phyloP scores from a whole-genome alignment of 805 yeast species.

The Kodamaea jinghongensis region DNA sequence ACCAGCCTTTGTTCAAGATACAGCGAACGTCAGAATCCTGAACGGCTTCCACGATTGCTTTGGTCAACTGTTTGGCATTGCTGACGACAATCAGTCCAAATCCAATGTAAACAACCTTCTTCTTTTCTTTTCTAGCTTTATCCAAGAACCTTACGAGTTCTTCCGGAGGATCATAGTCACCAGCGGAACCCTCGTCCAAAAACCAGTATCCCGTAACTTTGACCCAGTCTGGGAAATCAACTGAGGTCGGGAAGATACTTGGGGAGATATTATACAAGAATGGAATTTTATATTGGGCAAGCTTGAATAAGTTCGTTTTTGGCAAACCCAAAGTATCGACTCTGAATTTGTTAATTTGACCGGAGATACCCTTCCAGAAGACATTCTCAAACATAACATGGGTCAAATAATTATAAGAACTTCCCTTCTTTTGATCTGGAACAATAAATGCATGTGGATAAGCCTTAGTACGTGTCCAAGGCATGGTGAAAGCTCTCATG shows the following conservation, averaged over 20 bases:
- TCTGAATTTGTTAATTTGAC: constrained; percentile 88
- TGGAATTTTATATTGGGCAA: constrained; percentile 81
- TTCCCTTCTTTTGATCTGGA: constrained; percentile 91
- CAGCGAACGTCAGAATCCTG: constrained; percentile 78
- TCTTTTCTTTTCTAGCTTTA: constrained; percentile 55
- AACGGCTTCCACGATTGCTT: constrained; percentile 78
- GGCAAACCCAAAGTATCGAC: constrained; percentile 60
- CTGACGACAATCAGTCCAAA: constrained; percentile 94
- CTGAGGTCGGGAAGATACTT: constrained; percentile 83
- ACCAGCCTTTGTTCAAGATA: constrained; percentile 92
- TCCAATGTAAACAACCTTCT: constrained; percentile 85
- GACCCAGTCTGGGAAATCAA: constrained; percentile 95
- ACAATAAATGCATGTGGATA: constrained; percentile 96
- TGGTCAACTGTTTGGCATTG: constrained; percentile 74
- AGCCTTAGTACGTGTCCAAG: constrained; percentile 94
- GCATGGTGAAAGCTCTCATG: constrained; percentile 96
- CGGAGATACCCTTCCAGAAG: constrained; percentile 88
- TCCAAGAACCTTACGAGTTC: constrained; percentile 57
- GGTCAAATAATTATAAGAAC: constrained; percentile 87
- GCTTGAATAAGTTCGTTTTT: constrained; percentile 62
- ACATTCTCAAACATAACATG: constrained; percentile 91
- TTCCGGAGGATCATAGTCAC: constrained; percentile 56
- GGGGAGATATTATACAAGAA: constrained; percentile 89
- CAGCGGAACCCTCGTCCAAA: constrained; percentile 59
- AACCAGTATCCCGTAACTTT: constrained; percentile 96